phyloP scores from a whole-genome alignment of 2,329 filamentous ascomycete species.

The Stagonosporopsis tanaceti region DNA sequence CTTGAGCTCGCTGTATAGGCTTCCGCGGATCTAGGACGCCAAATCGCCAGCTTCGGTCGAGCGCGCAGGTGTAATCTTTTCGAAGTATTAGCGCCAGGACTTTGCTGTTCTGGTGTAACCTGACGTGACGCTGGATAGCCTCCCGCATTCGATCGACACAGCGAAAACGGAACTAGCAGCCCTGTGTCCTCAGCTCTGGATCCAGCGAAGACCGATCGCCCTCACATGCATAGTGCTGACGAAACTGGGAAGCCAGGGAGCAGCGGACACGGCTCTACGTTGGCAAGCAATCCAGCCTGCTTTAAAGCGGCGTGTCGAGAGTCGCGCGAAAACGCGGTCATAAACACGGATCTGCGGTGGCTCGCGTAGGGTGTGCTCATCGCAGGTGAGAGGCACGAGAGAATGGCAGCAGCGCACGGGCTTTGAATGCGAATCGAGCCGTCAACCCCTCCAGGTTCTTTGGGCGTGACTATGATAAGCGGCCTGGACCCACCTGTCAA shows the following conservation, averaged over 20 bases:
- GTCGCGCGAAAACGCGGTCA: not conserved
- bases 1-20: not conserved
- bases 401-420: slow-evolving; percentile 14
- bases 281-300: not conserved
- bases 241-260: not conserved
- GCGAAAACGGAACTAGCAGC: slow-evolving; percentile 7
- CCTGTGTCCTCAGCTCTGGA: slow-evolving; percentile 2
- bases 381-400: not conserved
- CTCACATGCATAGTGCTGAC: slow-evolving; percentile 2
- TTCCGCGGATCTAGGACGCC: not conserved
- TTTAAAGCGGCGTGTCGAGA: slow-evolving; percentile 5
- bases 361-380: slow-evolving; percentile 11
- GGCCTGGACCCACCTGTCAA: slow-evolving; percentile 15
- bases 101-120: slow-evolving; percentile 5
- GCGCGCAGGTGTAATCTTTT: not conserved
- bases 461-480: slow-evolving; percentile 19
- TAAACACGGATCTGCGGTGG: slow-evolving; percentile 7
- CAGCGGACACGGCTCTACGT: not conserved
- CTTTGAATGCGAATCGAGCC: slow-evolving; percentile 8
- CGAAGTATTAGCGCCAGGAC: not conserved
- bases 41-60: not conserved
- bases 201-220: slow-evolving; percentile 8
- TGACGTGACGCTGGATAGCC: slow-evolving; percentile 2
- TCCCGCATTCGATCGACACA: slow-evolving; percentile 2
- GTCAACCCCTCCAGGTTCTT: slow-evolving; percentile 15